These are phyloP conservation scores for Clonostachys rhizophaga DNA, from an alignment of 2,329 filamentous ascomycete genomes.

Conservation along the genomic window DNA sequence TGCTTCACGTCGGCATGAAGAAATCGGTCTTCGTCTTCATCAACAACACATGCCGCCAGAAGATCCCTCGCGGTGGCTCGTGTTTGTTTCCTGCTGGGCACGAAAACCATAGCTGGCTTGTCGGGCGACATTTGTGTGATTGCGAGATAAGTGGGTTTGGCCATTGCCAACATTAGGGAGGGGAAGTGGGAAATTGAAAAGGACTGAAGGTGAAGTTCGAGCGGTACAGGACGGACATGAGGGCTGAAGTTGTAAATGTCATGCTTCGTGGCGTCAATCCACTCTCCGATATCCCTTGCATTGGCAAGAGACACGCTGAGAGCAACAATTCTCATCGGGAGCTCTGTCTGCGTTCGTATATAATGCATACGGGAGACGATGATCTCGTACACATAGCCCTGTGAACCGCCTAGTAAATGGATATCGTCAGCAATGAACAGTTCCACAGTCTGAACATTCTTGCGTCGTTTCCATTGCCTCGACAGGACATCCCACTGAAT, in stretches of 20 bases:
- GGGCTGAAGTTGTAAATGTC: constrained; percentile 99
- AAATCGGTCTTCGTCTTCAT: constrained; percentile 92
- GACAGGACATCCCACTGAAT: constrained; percentile 95
- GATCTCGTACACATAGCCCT: constrained; percentile 90
- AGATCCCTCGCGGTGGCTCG: constrained; percentile 83
- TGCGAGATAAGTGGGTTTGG: constrained; percentile 85
- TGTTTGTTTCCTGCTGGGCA: constrained; percentile 90
- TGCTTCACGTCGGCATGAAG: constrained; percentile 80
- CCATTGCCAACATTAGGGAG: constrained; percentile 98
- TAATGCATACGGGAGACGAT: constrained; percentile 98
- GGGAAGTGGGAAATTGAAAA: constrained; percentile 96
- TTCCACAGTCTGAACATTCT: constrained; percentile 87
- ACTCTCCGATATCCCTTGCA: constrained; percentile 90
- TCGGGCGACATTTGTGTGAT: constrained; percentile 84
- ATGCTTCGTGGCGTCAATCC: constrained; percentile 97
- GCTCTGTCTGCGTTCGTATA: constrained; percentile 83
- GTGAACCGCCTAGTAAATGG: constrained; percentile 82
- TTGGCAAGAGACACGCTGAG: constrained; percentile 90
- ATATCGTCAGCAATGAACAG: constrained; percentile 94
- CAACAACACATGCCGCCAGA: constrained; percentile 78
- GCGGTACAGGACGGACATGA: constrained; percentile 78
- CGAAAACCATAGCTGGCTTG: constrained; percentile 87
- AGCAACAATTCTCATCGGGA: constrained; percentile 80
- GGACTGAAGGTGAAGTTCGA: constrained; percentile 92
- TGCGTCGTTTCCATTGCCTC: constrained; percentile 91